These are phyloP conservation scores for Globisporangium emineosum DNA, from an alignment of 352 stramenopile species.

Conservation along the genomic window DNA sequence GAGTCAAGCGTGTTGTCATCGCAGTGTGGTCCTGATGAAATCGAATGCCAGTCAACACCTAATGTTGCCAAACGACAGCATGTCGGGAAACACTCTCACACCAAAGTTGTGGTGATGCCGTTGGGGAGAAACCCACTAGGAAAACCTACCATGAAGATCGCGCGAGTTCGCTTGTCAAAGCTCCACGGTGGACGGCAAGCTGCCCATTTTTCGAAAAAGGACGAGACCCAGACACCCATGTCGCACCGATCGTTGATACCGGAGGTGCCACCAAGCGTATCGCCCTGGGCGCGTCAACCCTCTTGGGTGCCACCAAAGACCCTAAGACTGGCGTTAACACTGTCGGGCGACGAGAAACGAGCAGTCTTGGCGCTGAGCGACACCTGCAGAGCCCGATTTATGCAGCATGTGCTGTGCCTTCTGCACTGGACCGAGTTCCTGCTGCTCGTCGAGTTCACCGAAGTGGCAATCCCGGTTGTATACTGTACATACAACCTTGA, in stretches of 20 bases:
- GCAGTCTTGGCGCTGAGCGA: not conserved
- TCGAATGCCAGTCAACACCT: no score
- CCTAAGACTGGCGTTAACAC: not conserved
- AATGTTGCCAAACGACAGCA: no score
- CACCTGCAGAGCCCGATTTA: not conserved
- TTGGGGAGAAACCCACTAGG: no score
- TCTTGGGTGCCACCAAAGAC: not conserved
- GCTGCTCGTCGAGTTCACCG: conserved; percentile 20
- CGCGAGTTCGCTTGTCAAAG: no score
- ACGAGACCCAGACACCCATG: no score
- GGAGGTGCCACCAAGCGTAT: no score
- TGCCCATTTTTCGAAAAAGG: no score
- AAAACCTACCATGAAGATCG: no score
- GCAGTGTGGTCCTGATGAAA: not conserved
- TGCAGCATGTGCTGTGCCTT: conserved; percentile 4
- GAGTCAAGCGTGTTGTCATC: no score
- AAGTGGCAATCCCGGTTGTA: conserved; percentile 20
- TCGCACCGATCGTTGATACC: no score
- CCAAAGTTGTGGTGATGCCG: not conserved
- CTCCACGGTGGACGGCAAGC: no score
- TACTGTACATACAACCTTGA: conserved; percentile 17
- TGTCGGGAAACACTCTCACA: not conserved
- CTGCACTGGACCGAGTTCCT: conserved; percentile 23
- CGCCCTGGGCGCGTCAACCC: not conserved
- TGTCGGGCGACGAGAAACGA: not conserved